Base-by-base conservation (phyloP, 768 basidiomycete species). In the Lactifluus echinatus region DNA sequence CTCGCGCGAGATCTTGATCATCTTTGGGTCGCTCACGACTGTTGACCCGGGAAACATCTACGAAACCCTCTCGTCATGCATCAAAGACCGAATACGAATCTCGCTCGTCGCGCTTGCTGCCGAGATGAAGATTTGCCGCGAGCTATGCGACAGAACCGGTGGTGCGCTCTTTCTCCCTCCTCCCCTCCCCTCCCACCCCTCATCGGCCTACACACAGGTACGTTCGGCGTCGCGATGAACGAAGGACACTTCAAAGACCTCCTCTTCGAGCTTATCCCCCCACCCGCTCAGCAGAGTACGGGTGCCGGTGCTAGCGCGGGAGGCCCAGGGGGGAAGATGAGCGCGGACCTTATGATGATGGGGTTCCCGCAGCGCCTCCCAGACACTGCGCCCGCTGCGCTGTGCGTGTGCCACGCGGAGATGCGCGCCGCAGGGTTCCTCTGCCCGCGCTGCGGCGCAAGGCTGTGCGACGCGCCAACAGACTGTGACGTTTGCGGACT, bases 11-110 rank as follows among this genome's bases (percentile, higher is more conserved):
- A 90, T 95, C 44, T 75, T 97, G 50, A 81, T 96, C 64, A 82
- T 98, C 37, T 97, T 94, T 66, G 94, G 96, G 26, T 95, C 94
- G 6, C 73, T 99, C 28, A 98, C 96, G 1, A 96, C 93, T 2
- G 93, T 92, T 68, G 96, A 99, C 67, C 96, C 96, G 5, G 91
- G 93, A 21, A 96, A 95, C 63, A 93, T 99, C 58, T 92, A 95
- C 62, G 87, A 94, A 60, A 93, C 93, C 0, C 76, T 99, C n/a
- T 81, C 87, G n/a, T 79, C 80, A 2, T 92, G 93, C 62, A 74
- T 89, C 53, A 81, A 80, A 60, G 85, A 84, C 68, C 89, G 85
- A 67, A 87, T 96, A 53, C 88, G 94, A 39, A 87, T 97, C 61
- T 93, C 87, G 4, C 82, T 98, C 51, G 92, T 99, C 36, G 92